Evolutionary conservation across 108 stramenopile genomes (phyloP).

Genomic region (Conticribra weissflogii): DNA sequence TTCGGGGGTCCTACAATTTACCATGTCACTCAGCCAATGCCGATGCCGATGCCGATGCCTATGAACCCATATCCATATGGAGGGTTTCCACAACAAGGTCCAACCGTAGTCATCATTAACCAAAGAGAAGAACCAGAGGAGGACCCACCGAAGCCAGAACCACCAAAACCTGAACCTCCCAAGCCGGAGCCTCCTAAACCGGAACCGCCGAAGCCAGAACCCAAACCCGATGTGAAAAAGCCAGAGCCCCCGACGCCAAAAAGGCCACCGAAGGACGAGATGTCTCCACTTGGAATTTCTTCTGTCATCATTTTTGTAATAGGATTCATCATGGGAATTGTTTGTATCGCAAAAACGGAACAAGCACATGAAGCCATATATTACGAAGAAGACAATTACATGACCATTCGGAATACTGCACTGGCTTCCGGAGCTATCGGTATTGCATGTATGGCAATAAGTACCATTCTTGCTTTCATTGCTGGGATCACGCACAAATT

Average conservation of each 20-base stretch:
- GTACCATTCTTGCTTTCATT: slow-evolving; percentile 3
- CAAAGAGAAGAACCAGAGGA: not conserved
- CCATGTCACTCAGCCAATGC: not conserved
- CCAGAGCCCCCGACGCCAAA: slow-evolving; percentile 1
- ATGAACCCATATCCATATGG: slow-evolving; percentile 5
- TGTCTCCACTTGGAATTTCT: not conserved
- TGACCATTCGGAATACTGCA: slow-evolving; percentile 6
- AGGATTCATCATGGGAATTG: slow-evolving; percentile 12
- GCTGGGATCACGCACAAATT: slow-evolving; percentile 23
- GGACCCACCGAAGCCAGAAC: not conserved
- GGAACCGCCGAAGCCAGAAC: slow-evolving; percentile 5
- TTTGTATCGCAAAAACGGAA: slow-evolving; percentile 26
- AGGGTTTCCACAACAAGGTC: slow-evolving; percentile 8
- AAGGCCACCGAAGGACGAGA: slow-evolving; percentile 1
- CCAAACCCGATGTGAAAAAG: not conserved
- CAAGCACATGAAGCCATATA: slow-evolving; percentile 8
- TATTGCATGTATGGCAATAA: slow-evolving; percentile 7
- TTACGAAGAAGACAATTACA: slow-evolving; percentile 5
- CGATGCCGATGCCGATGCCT: slow-evolving; percentile 2
- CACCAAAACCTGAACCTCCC: no score
- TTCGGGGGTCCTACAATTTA: not conserved
- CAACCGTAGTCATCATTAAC: slow-evolving; percentile 6
- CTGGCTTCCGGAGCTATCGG: slow-evolving; percentile 8
- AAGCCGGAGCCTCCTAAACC: slow-evolving; percentile 3
- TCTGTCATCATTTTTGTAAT: slow-evolving; percentile 15